Evolutionary conservation across 2,329 filamentous ascomycete species (phyloP).

Genomic region (Pezicula radicicola): DNA sequence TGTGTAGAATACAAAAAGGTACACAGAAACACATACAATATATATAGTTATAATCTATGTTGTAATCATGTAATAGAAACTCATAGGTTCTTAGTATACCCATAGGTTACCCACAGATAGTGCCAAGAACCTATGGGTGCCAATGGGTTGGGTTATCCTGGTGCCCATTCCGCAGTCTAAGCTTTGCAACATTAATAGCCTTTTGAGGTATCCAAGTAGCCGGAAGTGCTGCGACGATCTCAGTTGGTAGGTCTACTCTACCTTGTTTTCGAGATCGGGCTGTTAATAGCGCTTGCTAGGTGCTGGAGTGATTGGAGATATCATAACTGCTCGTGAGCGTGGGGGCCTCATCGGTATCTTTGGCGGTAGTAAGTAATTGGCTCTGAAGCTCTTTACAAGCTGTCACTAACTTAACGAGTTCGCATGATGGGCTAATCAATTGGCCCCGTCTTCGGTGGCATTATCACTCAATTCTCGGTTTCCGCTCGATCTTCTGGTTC

Average conservation of each 20-base stretch:
- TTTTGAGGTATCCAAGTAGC: constrained; percentile 45
- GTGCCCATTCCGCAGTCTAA: too few relatives aligned
- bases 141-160: too few relatives aligned
- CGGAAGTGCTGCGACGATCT: constrained; percentile 44
- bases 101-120: too few relatives aligned
- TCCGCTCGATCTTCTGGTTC: constrained; percentile 38
- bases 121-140: too few relatives aligned
- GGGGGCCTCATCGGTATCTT: constrained; percentile 37
- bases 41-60: too few relatives aligned
- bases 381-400: neutral
- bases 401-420: constrained; percentile 21
- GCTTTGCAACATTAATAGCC: constrained; percentile 39
- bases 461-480: constrained; percentile 31
- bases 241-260: constrained; percentile 38
- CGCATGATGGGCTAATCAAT: constrained; percentile 40
- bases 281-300: constrained; percentile 15
- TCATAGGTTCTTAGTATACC: too few relatives aligned
- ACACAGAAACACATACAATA: too few relatives aligned
- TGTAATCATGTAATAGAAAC: too few relatives aligned
- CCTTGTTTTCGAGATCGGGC: neutral
- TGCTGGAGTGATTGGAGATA: constrained; percentile 39
- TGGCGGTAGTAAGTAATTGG: constrained; percentile 30
- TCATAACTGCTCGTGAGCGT: constrained; percentile 32
- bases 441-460: constrained; percentile 40
- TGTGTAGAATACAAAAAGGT: too few relatives aligned